These are phyloP conservation scores for Lagenidium giganteum DNA, from an alignment of 352 stramenopile genomes.

Conservation along the genomic window DNA sequence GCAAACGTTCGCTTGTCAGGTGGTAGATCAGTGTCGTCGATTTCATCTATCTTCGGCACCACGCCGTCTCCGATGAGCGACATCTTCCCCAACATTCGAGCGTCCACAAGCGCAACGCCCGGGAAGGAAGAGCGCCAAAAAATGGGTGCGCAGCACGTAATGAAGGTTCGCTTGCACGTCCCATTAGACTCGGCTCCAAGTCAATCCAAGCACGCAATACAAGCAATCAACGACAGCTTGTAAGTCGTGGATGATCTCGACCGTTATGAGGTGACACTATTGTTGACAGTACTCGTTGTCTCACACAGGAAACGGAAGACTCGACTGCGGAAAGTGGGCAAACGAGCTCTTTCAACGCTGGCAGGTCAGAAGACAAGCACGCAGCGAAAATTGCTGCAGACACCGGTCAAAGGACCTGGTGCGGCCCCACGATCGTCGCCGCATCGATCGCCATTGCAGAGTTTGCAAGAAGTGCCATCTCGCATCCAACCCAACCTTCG, in stretches of 20 bases:
- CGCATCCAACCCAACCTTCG: too few species aligned
- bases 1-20: constrained; percentile 9
- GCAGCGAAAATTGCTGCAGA: constrained; percentile 57
- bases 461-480: too few species aligned
- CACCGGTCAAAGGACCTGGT: constrained; percentile 27
- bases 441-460: background rate
- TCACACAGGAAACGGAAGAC: constrained; percentile 49
- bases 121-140: constrained; percentile 49
- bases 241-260: too few species aligned
- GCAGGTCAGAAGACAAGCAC: too few species aligned
- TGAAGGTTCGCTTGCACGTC: constrained; percentile 52
- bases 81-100: constrained; percentile 63
- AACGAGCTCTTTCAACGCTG: constrained; percentile 20
- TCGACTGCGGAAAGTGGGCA: constrained; percentile 34
- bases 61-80: too few species aligned
- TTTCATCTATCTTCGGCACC: too few species aligned
- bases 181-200: constrained; percentile 24
- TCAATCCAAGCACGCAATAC: constrained; percentile 40
- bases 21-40: constrained; percentile 1
- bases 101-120: constrained; percentile 51
- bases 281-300: too few species aligned
- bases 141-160: constrained; percentile 35
- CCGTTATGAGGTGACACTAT: too few species aligned
- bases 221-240: constrained; percentile 73
- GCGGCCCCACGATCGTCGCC: background rate